Conservation (phyloP, 441 rosid species). For the Oxalis stricta region DNA sequence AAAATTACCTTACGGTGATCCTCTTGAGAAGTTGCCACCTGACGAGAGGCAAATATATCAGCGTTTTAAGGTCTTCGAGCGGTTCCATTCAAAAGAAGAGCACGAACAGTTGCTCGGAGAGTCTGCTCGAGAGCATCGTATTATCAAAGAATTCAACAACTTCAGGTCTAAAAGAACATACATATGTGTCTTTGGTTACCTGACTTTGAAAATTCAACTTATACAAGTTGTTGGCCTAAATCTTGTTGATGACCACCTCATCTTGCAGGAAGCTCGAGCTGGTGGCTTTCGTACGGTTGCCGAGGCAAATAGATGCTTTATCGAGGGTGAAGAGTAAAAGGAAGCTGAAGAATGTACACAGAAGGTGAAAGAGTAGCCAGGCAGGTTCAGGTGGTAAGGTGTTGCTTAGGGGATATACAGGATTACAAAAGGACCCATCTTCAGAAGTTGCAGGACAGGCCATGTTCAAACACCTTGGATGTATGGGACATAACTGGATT, state of each 20-base stretch:
- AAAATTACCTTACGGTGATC: slow-evolving; percentile 59
- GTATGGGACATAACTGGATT: slow-evolving; percentile 73
- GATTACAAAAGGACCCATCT: slow-evolving; percentile 30
- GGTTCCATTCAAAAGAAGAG: slow-evolving; percentile 83
- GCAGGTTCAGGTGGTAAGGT: slow-evolving; percentile 47
- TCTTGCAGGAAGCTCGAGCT: slow-evolving; percentile 70
- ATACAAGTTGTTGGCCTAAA: neutral
- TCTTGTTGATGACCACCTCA: neutral
- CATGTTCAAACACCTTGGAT: slow-evolving; percentile 27
- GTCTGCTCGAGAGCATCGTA: slow-evolving; percentile 56
- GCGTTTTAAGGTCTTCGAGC: slow-evolving; percentile 61
- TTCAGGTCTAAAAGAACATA: slow-evolving; percentile 43
- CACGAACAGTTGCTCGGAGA: slow-evolving; percentile 61
- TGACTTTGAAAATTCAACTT: neutral
- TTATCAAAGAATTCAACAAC: slow-evolving; percentile 64
- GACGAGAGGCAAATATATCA: slow-evolving; percentile 63
- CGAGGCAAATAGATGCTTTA: slow-evolving; percentile 47
- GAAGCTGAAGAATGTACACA: slow-evolving; percentile 50
- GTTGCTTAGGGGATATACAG: slow-evolving; percentile 22
- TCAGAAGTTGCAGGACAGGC: slow-evolving; percentile 18
- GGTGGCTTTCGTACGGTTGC: slow-evolving; percentile 56
- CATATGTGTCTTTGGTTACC: neutral
- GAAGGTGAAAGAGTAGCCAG: slow-evolving; percentile 36
- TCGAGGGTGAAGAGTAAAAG: slow-evolving; percentile 54
- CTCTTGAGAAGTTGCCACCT: slow-evolving; percentile 55